Percentiles rank a stretch among this genome's conserved stretches.
Evolutionary conservation across 2,329 filamentous ascomycete genomes (phyloP).

Genomic region (Colletotrichum limetticola): DNA sequence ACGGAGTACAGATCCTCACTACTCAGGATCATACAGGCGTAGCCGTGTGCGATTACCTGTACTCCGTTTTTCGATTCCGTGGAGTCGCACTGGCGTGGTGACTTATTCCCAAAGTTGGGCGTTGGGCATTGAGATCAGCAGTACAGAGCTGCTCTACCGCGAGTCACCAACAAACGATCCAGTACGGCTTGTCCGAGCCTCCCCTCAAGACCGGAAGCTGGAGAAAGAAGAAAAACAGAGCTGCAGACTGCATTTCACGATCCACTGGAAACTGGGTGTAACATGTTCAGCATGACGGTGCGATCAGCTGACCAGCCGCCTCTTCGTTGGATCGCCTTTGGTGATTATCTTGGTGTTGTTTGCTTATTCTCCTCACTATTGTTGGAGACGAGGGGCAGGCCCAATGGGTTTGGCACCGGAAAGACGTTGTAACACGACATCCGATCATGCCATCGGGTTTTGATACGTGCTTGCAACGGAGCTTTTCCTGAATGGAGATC

Average conservation of each 20-base stretch:
- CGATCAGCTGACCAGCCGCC: constrained; percentile 12
- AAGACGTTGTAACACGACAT: not conserved
- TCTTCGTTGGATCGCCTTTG: not conserved
- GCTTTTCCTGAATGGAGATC: not conserved
- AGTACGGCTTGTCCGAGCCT: constrained; percentile 8
- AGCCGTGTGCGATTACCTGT: not conserved
- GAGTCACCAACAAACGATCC: constrained; percentile 1
- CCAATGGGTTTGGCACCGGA: not conserved
- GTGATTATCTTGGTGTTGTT: not conserved
- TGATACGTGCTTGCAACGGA: not conserved
- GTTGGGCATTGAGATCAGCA: constrained; percentile 29
- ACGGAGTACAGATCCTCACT: not conserved
- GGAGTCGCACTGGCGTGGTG: not conserved
- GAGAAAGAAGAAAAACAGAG: not conserved
- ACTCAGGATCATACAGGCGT: not conserved
- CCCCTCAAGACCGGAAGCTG: not conserved
- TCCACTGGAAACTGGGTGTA: not conserved
- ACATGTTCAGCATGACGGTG: constrained; percentile 2
- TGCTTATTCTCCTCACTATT: not conserved
- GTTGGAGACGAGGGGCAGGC: not conserved
- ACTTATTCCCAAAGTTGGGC: constrained; percentile 10
- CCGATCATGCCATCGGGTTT: not conserved
- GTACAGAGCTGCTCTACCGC: constrained; percentile 2
- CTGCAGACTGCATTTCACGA: not conserved
- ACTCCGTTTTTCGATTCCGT: not conserved